Conservation (phyloP, 352 stramenopile genomes). For the Globisporangium radiosum region DNA sequence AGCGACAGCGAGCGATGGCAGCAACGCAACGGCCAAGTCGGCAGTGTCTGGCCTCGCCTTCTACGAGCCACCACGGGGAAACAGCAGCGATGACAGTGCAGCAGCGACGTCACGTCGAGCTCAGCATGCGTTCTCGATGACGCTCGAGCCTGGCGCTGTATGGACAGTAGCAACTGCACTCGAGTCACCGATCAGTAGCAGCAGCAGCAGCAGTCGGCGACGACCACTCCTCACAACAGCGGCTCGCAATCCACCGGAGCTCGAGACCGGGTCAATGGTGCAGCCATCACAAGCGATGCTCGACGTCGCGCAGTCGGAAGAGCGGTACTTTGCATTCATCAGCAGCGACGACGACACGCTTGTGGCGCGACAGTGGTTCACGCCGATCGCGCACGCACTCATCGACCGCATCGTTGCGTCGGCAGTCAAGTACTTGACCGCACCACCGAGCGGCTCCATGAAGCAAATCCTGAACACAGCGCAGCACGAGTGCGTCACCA, state of each 20-base stretch:
- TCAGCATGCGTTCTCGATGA: not conserved
- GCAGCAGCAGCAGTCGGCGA: not conserved
- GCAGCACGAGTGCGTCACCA: conserved; percentile 42
- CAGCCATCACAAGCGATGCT: no score
- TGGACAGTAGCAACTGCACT: not conserved
- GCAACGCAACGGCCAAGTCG: not conserved
- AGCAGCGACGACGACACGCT: conserved; percentile 17
- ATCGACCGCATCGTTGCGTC: conserved; percentile 36
- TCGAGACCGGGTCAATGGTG: no score
- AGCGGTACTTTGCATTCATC: conserved; percentile 59
- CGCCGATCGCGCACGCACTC: conserved; percentile 27
- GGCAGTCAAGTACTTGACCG: conserved; percentile 46
- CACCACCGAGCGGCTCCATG: conserved; percentile 26
- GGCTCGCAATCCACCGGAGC: no score
- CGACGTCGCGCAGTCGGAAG: conserved; percentile 21
- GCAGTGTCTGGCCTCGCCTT: conserved; percentile 4
- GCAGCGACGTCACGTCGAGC: not conserved
- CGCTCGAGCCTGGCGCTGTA: not conserved
- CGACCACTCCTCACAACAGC: not conserved
- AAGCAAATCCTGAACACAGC: conserved; percentile 28
- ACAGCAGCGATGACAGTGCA: not conserved
- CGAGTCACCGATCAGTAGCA: not conserved
- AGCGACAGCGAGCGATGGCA: not conserved
- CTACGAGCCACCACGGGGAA: not conserved
- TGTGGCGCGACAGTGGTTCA: conserved; percentile 33